Evolutionary conservation across 768 basidiomycete species (phyloP), one percentile per base, ranked within the genome.

Genomic region (Psilocybe tampanensis): DNA sequence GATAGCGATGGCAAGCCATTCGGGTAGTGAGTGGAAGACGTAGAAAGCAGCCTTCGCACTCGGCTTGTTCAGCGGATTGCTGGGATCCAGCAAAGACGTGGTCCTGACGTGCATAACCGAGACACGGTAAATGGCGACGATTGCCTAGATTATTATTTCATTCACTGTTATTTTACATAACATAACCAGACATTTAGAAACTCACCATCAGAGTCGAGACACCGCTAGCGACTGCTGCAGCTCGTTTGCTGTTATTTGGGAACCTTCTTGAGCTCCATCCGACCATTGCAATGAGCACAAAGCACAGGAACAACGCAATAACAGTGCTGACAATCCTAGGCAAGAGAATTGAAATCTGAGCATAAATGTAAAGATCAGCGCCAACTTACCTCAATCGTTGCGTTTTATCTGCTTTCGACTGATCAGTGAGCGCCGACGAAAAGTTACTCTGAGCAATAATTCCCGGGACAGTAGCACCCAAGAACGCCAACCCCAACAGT

Each of bases 1-100:
- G 18, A 72, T 48, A 8, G 60, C 53, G 41, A 59, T 68, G 8
- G 70, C 66, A 21, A 77, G 34, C 76, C 76, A 80, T 57, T 80
- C 79, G 2, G 78, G 78, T 3, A 80, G 61, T n/a, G 74, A 67
- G 51, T 80, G 78, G 54, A 78, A 74, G 12, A 79, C 60, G 56
- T 81, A 81, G 60, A 81, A 80, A 0, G 63, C 56, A 1, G 71
- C 71, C 63, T 80, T 80, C 21, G 70, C 73, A 13, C 51, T 50
- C 2, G 65, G 49, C 13, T 68, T 71, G 60, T 77, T 76, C n/a
- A 73, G 65, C 0, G 72, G n/a, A n/a, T n/a, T 66, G 26, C 65
- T 72, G 15, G 73, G 69, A 0, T 70, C 76, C 2, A 55, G 56
- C n/a, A 78, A 62, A 2, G 76, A 75, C 7, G 66, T 67, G 2